These are phyloP conservation scores for Knoxia roxburghii DNA, from an alignment of 257 asterid species.

Conservation along the genomic window DNA sequence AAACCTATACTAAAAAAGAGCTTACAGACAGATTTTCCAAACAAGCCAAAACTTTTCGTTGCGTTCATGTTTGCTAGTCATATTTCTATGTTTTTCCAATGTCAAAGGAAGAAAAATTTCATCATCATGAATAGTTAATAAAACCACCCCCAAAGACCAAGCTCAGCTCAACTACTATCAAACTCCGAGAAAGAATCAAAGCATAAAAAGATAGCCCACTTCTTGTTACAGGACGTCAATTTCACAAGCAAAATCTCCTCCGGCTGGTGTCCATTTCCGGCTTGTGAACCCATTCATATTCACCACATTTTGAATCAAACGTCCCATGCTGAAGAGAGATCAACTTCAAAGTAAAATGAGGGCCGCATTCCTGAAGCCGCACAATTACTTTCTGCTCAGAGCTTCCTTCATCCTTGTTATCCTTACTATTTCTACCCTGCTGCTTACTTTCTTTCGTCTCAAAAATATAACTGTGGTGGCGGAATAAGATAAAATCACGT, in stretches of 20 bases:
- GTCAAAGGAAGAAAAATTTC: too few species aligned
- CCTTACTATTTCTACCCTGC: conserved; percentile 39
- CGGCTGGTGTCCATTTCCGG: conserved; percentile 96
- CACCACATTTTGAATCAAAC: conserved; percentile 83
- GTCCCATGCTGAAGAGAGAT: conserved; percentile 89
- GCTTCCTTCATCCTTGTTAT: conserved; percentile 19
- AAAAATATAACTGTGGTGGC: conserved; percentile 86
- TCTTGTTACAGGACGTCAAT: too few species aligned
- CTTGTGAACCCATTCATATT: conserved; percentile 97
- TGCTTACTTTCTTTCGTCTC: conserved; percentile 65
- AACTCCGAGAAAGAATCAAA: too few species aligned
- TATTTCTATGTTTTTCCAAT: too few species aligned
- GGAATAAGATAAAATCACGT: conserved; percentile 91
- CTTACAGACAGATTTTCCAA: too few species aligned
- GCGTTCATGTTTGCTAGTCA: too few species aligned
- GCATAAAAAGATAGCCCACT: too few species aligned
- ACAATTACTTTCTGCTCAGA: conserved; percentile 54
- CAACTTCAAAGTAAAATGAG: conserved; percentile 81
- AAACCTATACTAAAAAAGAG: too few species aligned
- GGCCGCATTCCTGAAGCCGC: conserved; percentile 98
- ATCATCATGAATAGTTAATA: too few species aligned
- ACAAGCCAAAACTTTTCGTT: too few species aligned
- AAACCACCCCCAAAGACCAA: too few species aligned
- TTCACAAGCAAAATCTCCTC: conserved; percentile 73
- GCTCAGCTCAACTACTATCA: too few species aligned